Evolutionary conservation across 2,329 filamentous ascomycete species (phyloP).

Genomic region (Periconia sp.): DNA sequence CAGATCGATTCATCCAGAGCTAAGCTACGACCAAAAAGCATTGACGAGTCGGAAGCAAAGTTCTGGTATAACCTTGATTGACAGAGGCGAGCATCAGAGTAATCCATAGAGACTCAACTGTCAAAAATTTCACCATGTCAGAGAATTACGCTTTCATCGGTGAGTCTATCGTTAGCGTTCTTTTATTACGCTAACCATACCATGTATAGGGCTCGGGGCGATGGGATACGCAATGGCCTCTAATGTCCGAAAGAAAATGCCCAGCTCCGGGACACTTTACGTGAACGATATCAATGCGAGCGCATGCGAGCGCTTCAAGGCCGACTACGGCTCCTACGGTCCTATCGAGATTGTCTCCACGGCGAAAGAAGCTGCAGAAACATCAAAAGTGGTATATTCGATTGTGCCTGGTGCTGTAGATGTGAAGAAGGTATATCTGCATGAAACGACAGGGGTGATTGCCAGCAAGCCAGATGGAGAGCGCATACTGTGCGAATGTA

Average conservation of each 20-base stretch:
- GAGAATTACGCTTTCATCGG: constrained; percentile 42
- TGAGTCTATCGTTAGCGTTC: constrained; percentile 2
- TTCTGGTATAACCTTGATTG: no score
- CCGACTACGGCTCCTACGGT: constrained; percentile 24
- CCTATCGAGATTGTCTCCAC: constrained; percentile 30
- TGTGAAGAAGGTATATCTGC: constrained; percentile 38
- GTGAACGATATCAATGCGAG: constrained; percentile 37
- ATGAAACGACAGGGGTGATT: constrained; percentile 31
- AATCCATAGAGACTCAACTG: no score
- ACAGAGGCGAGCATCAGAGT: no score
- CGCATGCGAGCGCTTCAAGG: constrained; percentile 29
- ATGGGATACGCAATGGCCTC: constrained; percentile 44
- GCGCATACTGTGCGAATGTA: constrained; percentile 37
- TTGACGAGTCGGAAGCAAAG: neutral
- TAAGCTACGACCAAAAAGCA: no score
- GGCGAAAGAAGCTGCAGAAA: constrained; percentile 33
- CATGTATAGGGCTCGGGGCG: constrained; percentile 35
- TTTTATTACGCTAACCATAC: neutral
- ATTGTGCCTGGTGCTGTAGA: constrained; percentile 35
- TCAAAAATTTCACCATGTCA: constrained; percentile 20
- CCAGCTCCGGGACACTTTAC: constrained; percentile 24
- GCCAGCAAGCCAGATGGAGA: constrained; percentile 20
- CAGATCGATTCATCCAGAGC: constrained; percentile 1
- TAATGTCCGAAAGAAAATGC: constrained; percentile 36
- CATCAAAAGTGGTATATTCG: constrained; percentile 33